Evolutionary conservation across 805 yeast species (phyloP), one percentile per base, ranked within the genome.

Genomic region (Alloascoidea africana): DNA sequence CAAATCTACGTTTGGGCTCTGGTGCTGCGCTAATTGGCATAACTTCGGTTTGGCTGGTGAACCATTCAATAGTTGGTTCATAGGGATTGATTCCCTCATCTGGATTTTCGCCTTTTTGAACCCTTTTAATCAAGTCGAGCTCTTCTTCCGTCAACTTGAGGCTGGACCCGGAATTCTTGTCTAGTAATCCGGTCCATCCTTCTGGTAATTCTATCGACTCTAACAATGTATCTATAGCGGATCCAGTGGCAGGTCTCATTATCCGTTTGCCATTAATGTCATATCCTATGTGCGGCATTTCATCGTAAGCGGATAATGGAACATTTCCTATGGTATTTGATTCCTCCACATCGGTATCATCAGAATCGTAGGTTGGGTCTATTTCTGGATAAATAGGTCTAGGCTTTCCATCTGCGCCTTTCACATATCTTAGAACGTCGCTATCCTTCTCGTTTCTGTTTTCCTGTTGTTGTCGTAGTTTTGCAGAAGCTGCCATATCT

Each of bases 131-230:
- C 44, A 91, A 68, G 46, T 87, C 94, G 51, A 87, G 66, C 59
- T 91, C 98, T 53, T 89, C 96, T 38, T 70, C 68, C 4, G 85
- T 73, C 45, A 91, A 65, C 47, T 91, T 86, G 62, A 91, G 68
- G 38, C 83, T 67, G 5, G 75, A 57, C 43, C 98, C 99, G 4
- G 97, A 85, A 50, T 76, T 70, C 51, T 83, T 80, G 58, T 91
- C 97, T 43, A 89, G 62, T 43, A 91, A 66, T 35, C 99, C 99
- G 13, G 98, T 91, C 97, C 97, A 91, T 17, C 98, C 98, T 59
- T 84, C 93, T 11, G 98, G 98, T 44, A 91, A 65, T 43, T 91
- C 99, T 42, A 91, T 91, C 18, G 76, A 66, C 52, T 89, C 98
- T 45, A 91, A 63, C 44, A 91, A 68, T 50, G 79, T 81, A 52